Percentiles rank a stretch among this genome's conserved stretches.
These are phyloP conservation scores for Climacium dendroides DNA, from an alignment of 225 moss, liverwort and hornwort species.

Conservation along the genomic window DNA sequence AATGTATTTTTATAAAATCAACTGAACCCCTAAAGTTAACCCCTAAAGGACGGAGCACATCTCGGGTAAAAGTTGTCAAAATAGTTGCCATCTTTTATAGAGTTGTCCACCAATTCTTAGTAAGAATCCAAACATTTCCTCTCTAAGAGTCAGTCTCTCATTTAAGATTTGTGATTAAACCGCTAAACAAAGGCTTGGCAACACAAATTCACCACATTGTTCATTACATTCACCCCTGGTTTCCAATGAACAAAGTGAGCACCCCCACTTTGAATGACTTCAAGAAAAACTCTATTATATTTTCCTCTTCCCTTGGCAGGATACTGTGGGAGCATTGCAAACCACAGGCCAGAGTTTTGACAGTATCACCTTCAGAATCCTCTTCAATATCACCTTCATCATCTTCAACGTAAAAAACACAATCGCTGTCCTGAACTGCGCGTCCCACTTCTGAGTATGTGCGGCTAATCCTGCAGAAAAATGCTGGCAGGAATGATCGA, in stretches of 20 bases:
- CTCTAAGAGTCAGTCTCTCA: not conserved
- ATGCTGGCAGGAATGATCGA: not conserved
- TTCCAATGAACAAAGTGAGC: not conserved
- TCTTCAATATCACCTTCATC: too few species aligned
- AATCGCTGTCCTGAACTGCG: not conserved
- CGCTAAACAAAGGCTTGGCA: not conserved
- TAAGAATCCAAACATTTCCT: not conserved
- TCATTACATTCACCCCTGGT: not conserved
- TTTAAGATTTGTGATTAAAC: not conserved
- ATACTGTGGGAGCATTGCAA: not conserved
- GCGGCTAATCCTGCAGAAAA: not conserved
- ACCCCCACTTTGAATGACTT: not conserved
- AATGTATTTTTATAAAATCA: too few species aligned
- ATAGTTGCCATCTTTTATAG: too few species aligned
- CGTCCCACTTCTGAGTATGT: not conserved
- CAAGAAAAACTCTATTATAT: not conserved
- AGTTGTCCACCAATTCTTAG: not conserved
- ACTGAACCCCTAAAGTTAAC: too few species aligned
- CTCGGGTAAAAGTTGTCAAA: too few species aligned
- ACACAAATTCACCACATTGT: not conserved
- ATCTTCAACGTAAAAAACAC: not conserved
- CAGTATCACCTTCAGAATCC: too few species aligned
- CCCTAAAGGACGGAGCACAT: too few species aligned
- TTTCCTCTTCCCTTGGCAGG: not conserved
- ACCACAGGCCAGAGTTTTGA: not conserved